Evolutionary conservation across 2,329 filamentous ascomycete genomes (phyloP), one percentile per base, ranked within the genome.

Genomic region (Claviceps spartinae): DNA sequence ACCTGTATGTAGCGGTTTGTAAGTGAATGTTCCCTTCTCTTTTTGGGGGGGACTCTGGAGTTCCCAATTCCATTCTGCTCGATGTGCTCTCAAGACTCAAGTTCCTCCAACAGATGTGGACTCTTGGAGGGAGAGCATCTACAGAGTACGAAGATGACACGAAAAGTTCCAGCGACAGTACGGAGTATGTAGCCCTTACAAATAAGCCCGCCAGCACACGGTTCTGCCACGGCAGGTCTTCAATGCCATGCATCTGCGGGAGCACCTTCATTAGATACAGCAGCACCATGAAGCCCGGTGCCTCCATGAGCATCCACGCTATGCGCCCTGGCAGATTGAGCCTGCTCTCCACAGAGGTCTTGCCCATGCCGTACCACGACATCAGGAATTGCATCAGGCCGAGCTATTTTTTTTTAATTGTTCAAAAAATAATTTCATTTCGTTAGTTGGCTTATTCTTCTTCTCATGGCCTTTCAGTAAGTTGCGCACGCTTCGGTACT

Each of bases 361-460:
- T 97, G 66, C 93, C 93, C 73, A 91, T 88, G 49, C 87, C 87
- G 66, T 96, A 93, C 77, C 81, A 95, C 52, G 80, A 77, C n/a
- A 76, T 70, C 52, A 83, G 54, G 83, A 85, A 94, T 79, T 95
- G 89, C 22, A 79, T 49, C 1, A 81, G 77, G 0, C 83, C 83
- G 56, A 88, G 62, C 88, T 95, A 22, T 22, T 1, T 55, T 5
- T 18, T 9, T 13, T 2, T 4, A 20, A 36, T 20, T 7, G 41
- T n/a, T 6, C 5, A 6, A 22, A 22, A 42, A 22, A 22, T 18
- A 42, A 8, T 30, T 4, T 3, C 26, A 11, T 30, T 8, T 30
- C 26, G 26, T 30, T 30, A 30, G 26, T 30, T 30, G 26, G 3
- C 26, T 30, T 30, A 8, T 11, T 30, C 26, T 30, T 30, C 26